Conservation (phyloP, 2,329 filamentous ascomycete genomes). For the Fusarium luffae region DNA sequence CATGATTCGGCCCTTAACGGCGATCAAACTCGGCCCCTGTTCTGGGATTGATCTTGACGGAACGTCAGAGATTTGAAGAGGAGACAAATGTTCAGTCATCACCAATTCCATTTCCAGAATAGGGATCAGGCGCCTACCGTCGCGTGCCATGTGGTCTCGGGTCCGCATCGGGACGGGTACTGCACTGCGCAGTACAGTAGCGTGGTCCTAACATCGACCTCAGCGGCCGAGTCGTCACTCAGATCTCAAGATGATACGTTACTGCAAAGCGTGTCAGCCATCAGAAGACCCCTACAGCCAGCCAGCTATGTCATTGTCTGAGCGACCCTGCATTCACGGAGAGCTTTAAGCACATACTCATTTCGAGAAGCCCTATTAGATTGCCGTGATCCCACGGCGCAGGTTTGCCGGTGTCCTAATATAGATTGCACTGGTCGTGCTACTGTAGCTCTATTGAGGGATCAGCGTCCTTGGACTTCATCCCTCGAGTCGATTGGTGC, state of each 20-base stretch:
- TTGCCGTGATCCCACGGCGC: not conserved
- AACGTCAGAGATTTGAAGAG: not conserved
- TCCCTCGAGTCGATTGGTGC: slow-evolving; percentile 29
- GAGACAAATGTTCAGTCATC: not conserved
- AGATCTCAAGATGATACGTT: slow-evolving; percentile 38
- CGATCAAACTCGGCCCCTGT: slow-evolving; percentile 10
- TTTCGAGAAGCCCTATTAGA: not conserved
- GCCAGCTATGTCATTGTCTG: slow-evolving; percentile 29
- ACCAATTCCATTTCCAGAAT: slow-evolving; percentile 7
- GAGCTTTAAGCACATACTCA: not conserved
- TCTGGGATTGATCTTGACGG: not conserved
- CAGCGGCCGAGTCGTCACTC: slow-evolving; percentile 25
- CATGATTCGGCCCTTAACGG: slow-evolving; percentile 5
- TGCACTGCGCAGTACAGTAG: slow-evolving; percentile 9
- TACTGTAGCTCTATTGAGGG: slow-evolving; percentile 14
- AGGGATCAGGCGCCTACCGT: slow-evolving; percentile 9
- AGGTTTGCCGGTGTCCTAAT: slow-evolving; percentile 3
- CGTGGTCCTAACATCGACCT: not conserved
- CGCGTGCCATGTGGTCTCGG: slow-evolving; percentile 27
- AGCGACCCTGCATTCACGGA: slow-evolving; percentile 5
- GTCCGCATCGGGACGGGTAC: slow-evolving; percentile 19
- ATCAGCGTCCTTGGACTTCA: slow-evolving; percentile 15
- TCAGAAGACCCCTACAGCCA: slow-evolving; percentile 29
- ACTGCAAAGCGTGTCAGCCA: slow-evolving; percentile 12
- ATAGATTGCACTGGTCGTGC: slow-evolving; percentile 2